Evolutionary conservation across 495 filamentous ascomycete species (phyloP), one percentile per base, ranked within the genome.

Genomic region (Aspergillus cavernicola): DNA sequence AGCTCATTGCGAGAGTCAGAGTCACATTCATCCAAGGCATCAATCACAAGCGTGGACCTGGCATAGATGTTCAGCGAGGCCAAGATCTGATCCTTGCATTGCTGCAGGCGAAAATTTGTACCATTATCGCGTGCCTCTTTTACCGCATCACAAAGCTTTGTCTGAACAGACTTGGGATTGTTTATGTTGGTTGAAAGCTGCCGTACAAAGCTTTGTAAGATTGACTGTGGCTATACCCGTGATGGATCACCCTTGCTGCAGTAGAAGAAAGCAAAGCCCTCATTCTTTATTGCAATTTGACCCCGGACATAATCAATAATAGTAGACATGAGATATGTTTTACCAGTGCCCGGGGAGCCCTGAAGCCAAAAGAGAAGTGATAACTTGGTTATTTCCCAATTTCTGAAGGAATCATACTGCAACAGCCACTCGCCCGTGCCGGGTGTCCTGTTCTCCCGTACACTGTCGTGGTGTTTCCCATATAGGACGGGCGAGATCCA

Each of bases 1-100:
- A 79, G 36, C 2, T 63, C 37, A 7, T 58, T 48, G 16, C 72
- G 61, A 2, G 51, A 53, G 12, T 52, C 45, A 1, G 59, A 44
- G 33, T 77, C 58, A 37, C 68, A 73, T 50, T 81, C 76, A 51
- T 79, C 74, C 7, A 79, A 48, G 15, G 72, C 76, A 59, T 79
- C 75, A 10, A 78, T 68, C 3, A 79, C 54, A 10, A 78, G 66
- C 0, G 61, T 74, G 1, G 68, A 58, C 10, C 31, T 35, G 0
- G 33, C 12, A 28, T 60, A 59, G 24, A 52, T 31, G 15, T 58
- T 46, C 9, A 60, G 9, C 11, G 59, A 53, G 2, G 33, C 40
- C 0, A 58, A 36, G 19, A 70, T 63, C 10, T 65, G 56, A 2
- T 62, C 55, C 40, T 59, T 56, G 47, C 64, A 66, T 12, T 60